A percentile compares a stretch with the other conserved stretches of the same genome.
Evolutionary conservation across 345 rosid species (phyloP).

Genomic region (Acer yangbiense): DNA sequence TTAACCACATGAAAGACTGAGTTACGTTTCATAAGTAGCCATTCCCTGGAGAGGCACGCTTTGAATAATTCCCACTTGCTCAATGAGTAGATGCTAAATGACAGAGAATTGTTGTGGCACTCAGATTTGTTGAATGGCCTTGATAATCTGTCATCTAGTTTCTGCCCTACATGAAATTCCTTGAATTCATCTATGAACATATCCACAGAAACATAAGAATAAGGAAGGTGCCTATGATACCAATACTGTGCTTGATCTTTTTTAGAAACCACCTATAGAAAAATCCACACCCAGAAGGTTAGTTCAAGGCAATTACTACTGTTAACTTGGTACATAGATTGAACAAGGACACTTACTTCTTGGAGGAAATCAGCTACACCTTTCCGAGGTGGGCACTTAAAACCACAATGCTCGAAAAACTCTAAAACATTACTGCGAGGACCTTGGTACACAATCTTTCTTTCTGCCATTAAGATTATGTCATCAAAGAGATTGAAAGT

Average conservation of each 20-base stretch:
- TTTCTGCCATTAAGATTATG: constrained; percentile 64
- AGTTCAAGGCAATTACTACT: constrained; percentile 1
- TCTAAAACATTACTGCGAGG: constrained; percentile 50
- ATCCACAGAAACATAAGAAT: constrained; percentile 48
- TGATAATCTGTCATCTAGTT: constrained; percentile 42
- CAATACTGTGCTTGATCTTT: constrained; percentile 76
- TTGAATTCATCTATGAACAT: constrained; percentile 41
- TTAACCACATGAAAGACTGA: constrained; percentile 43
- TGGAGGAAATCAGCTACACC: constrained; percentile 77
- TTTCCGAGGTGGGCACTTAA: constrained; percentile 70
- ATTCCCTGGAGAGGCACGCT: constrained; percentile 66
- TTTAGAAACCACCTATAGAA: constrained; percentile 47
- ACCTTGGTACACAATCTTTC: constrained; percentile 66
- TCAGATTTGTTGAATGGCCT: constrained; percentile 41
- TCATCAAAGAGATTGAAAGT: constrained; percentile 77
- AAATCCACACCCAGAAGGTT: neutral
- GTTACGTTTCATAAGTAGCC: constrained; percentile 60
- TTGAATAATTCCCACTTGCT: constrained; percentile 59
- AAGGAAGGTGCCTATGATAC: constrained; percentile 34
- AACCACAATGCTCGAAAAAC: constrained; percentile 68
- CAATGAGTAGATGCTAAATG: constrained; percentile 45
- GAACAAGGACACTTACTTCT: constrained; percentile 40
- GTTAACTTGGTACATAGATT: neutral
- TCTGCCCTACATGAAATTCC: constrained; percentile 37
- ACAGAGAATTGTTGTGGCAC: constrained; percentile 42